phyloP scores from a whole-genome alignment of 2,329 filamentous ascomycete species.

The Penicillium sp. region DNA sequence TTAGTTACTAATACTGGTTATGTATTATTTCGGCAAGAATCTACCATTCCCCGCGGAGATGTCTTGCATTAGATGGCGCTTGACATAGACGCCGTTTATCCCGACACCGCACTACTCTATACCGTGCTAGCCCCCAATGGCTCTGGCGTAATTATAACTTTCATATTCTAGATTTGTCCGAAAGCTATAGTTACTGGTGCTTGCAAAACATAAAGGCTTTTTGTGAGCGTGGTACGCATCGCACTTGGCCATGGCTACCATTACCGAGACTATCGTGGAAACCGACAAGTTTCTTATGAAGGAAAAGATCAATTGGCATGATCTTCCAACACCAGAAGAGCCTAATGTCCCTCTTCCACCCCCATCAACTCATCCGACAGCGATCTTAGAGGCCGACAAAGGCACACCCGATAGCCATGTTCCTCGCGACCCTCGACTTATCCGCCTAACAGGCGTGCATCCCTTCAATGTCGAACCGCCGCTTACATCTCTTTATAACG shows the following conservation, averaged over 20 bases:
- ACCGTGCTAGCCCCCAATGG: background rate
- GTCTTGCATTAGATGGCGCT: background rate
- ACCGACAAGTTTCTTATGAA: constrained; percentile 18
- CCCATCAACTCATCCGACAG: constrained; percentile 51
- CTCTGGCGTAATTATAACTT: background rate
- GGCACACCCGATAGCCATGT: constrained; percentile 82
- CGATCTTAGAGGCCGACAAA: constrained; percentile 68
- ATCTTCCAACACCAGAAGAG: constrained; percentile 21
- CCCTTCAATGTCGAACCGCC: constrained; percentile 90
- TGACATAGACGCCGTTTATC: background rate
- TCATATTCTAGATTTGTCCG: background rate
- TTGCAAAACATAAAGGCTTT: background rate
- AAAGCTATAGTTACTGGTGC: background rate
- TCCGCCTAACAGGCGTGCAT: constrained; percentile 80
- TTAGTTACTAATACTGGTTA: background rate
- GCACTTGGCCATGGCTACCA: constrained; percentile 22
- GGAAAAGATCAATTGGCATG: constrained; percentile 24
- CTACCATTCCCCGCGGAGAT: background rate
- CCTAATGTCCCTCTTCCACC: constrained; percentile 65
- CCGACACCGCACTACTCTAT: background rate
- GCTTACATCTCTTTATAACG: constrained; percentile 68
- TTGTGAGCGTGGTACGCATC: background rate
- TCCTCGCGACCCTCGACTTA: constrained; percentile 71
- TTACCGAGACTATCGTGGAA: constrained; percentile 17
- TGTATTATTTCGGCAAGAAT: background rate